A percentile compares a stretch with the other conserved stretches of the same genome.
These are phyloP conservation scores for Helianthus tuberosus DNA, from an alignment of 129 eudicot species.

Conservation along the genomic window DNA sequence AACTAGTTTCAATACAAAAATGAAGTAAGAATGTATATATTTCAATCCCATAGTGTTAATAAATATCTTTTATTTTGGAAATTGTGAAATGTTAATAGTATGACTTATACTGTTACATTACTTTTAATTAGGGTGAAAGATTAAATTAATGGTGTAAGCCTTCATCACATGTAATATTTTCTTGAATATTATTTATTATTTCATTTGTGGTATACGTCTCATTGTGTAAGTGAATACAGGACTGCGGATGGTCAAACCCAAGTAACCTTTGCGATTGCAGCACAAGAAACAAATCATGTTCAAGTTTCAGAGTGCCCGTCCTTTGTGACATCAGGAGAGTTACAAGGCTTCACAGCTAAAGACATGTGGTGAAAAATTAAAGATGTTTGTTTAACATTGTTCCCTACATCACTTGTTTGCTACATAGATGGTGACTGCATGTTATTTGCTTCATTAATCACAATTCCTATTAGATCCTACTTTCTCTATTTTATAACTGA, in stretches of 20 bases:
- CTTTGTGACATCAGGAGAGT: conserved; percentile 76
- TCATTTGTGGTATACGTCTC: too few species aligned
- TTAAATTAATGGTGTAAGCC: too few species aligned
- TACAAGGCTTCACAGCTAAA: conserved; percentile 76
- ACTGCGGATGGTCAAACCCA: conserved; percentile 45
- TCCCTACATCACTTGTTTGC: neutral
- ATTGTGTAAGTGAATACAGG: too few species aligned
- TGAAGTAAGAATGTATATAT: too few species aligned
- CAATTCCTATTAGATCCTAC: neutral
- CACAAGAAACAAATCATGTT: conserved; percentile 73
- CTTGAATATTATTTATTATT: too few species aligned
- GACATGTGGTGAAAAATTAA: conserved; percentile 88
- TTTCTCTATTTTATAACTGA: conserved; percentile 3
- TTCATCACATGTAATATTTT: too few species aligned
- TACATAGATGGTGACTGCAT: neutral
- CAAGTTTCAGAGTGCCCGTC: conserved; percentile 84
- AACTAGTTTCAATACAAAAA: too few species aligned
- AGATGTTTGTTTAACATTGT: conserved; percentile 54
- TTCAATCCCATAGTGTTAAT: too few species aligned
- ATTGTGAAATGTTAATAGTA: too few species aligned
- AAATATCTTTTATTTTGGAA: too few species aligned
- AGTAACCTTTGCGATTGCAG: conserved; percentile 84
- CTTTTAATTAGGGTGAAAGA: too few species aligned
- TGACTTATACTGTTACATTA: too few species aligned
- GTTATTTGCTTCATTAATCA: neutral